phyloP scores from a whole-genome alignment of 2,329 filamentous ascomycete genomes.

The Cordyceps tenuipes region DNA sequence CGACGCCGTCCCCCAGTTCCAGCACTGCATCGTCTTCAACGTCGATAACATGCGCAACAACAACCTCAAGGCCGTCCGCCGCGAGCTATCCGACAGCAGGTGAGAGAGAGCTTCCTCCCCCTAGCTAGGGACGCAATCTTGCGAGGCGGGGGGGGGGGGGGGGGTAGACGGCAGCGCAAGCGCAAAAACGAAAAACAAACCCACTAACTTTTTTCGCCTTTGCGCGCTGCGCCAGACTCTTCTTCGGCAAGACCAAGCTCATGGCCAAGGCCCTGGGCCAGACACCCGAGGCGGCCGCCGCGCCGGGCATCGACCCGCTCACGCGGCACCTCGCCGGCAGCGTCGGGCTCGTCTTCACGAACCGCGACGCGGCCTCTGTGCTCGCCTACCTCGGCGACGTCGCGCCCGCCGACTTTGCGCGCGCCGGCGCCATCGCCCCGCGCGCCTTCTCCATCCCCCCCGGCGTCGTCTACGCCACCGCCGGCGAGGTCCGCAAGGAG shows the following conservation, averaged over 20 bases:
- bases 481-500: constrained; percentile 68
- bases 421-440: constrained; percentile 69
- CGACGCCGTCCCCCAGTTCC: constrained; percentile 74
- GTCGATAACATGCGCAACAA: constrained; percentile 98
- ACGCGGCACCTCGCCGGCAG: constrained; percentile 65
- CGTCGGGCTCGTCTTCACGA: constrained; percentile 86
- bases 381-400: constrained; percentile 64
- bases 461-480: constrained; percentile 73
- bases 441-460: constrained; percentile 73
- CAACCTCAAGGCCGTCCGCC: constrained; percentile 83
- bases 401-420: constrained; percentile 77
- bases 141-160: too few relatives aligned
- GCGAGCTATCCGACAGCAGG: constrained; percentile 78
- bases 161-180: too few relatives aligned
- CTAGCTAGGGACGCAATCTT: too few relatives aligned
- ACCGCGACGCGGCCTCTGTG: constrained; percentile 60
- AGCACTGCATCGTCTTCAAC: constrained; percentile 86
- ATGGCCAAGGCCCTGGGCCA: constrained; percentile 91
- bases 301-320: constrained; percentile 66
- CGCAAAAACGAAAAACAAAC: too few relatives aligned
- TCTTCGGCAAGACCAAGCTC: constrained; percentile 99
- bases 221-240: constrained; percentile 41
- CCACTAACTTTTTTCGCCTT: background rate
- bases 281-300: constrained; percentile 68
- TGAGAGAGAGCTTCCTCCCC: constrained; percentile 33